A percentile compares a stretch with the other conserved stretches of the same genome.
Evolutionary conservation across 2,329 filamentous ascomycete genomes (phyloP).

Genomic region (Fusarium nematophilum): DNA sequence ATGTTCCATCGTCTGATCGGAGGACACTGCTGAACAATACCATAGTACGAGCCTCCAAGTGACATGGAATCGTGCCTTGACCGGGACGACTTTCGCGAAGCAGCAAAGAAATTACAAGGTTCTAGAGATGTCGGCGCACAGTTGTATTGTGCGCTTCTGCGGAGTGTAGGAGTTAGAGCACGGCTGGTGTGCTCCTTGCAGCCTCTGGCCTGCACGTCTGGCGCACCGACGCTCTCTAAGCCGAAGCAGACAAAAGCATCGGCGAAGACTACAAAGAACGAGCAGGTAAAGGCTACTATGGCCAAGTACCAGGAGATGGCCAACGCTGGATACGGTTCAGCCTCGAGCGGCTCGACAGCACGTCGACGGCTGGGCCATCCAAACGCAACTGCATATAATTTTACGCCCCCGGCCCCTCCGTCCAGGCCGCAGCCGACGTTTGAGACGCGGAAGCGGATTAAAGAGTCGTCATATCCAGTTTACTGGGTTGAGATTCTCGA

Average conservation of each 20-base stretch:
- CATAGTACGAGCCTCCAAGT: conserved; percentile 65
- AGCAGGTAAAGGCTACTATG: conserved; percentile 53
- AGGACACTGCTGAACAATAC: conserved; percentile 34
- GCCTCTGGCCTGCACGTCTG: conserved; percentile 74
- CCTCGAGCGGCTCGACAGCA: conserved; percentile 51
- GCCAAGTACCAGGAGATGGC: conserved; percentile 53
- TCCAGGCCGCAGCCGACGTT: conserved; percentile 47
- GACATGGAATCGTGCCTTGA: conserved; percentile 77
- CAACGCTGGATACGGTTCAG: conserved; percentile 43
- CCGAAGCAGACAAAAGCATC: conserved; percentile 46
- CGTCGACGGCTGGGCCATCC: conserved; percentile 65
- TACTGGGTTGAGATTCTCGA: conserved; percentile 97
- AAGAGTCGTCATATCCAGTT: conserved; percentile 81
- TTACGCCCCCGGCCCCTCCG: conserved; percentile 57
- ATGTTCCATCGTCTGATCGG: conserved; percentile 39
- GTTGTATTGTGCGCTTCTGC: conserved; percentile 87
- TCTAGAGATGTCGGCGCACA: conserved; percentile 92
- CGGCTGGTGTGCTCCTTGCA: conserved; percentile 93
- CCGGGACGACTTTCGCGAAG: conserved; percentile 76
- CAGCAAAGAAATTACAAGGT: conserved; percentile 76
- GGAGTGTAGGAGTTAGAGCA: conserved; percentile 82
- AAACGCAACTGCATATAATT: conserved; percentile 63
- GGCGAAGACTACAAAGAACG: conserved; percentile 47
- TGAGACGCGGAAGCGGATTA: conserved; percentile 58
- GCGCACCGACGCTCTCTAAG: conserved; percentile 61